Evolutionary conservation across 108 stramenopile genomes (phyloP).

Genomic region (Cyclotella baltica): DNA sequence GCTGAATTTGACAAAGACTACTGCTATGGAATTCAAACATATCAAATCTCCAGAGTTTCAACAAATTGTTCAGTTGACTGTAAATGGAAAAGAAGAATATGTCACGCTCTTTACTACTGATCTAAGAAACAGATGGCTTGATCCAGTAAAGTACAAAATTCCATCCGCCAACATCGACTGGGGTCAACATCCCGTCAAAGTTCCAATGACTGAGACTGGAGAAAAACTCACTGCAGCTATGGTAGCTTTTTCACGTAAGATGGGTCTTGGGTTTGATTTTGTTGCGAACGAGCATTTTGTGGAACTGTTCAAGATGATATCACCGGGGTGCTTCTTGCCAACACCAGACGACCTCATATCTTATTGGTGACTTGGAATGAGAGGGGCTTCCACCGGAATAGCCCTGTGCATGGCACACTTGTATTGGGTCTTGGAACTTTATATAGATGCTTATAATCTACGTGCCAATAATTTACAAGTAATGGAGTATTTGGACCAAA

Average conservation of each 20-base stretch:
- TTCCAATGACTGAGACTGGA: too few relatives aligned
- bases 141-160: not conserved
- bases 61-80: not conserved
- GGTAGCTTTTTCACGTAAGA: constrained; percentile 14
- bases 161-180: constrained; percentile 9
- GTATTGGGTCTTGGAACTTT: too few relatives aligned
- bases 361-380: constrained; percentile 3
- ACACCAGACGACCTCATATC: constrained; percentile 8
- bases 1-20: not conserved
- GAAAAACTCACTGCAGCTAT: constrained; percentile 1
- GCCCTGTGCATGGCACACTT: too few relatives aligned
- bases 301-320: constrained; percentile 15
- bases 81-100: constrained; percentile 12
- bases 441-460: too few relatives aligned
- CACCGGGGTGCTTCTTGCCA: not conserved
- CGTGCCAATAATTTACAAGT: too few relatives aligned
- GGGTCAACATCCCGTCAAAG: constrained; percentile 11
- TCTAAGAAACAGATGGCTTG: constrained; percentile 12
- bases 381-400: too few relatives aligned
- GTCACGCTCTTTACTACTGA: constrained; percentile 21
- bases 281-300: constrained; percentile 16
- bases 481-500: too few relatives aligned
- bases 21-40: constrained; percentile 10
- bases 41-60: constrained; percentile 1
- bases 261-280: constrained; percentile 23